phyloP scores from a whole-genome alignment of 2,329 filamentous ascomycete species.

The Ascochyta fabae region DNA sequence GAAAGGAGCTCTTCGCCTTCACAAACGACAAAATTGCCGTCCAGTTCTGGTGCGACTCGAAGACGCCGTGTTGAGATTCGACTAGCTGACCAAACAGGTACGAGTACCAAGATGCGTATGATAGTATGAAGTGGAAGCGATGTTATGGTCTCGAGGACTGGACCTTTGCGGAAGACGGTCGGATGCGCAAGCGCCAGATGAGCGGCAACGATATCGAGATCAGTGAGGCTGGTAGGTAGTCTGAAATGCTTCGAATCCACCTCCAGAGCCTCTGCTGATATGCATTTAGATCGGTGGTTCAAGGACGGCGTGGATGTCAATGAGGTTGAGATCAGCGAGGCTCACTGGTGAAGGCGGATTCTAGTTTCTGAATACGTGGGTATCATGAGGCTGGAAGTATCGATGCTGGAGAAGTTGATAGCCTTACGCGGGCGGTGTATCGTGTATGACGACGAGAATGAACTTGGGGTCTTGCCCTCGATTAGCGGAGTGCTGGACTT shows the following conservation, averaged over 20 bases:
- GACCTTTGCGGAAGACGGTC: conserved; percentile 73
- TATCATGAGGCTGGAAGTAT: conserved; percentile 30
- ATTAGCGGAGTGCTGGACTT: conserved; percentile 20
- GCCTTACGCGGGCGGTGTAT: conserved; percentile 71
- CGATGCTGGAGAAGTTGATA: neutral
- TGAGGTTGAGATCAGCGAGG: conserved; percentile 68
- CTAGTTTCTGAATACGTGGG: conserved; percentile 13
- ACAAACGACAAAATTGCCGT: conserved; percentile 79
- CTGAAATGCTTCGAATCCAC: neutral
- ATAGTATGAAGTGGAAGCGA: conserved; percentile 70
- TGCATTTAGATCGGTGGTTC: conserved; percentile 67
- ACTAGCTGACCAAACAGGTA: conserved; percentile 61
- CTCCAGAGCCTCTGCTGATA: conserved; percentile 10
- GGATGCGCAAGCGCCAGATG: conserved; percentile 78
- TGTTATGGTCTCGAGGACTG: conserved; percentile 85
- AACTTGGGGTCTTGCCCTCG: conserved; percentile 68
- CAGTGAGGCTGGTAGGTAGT: conserved; percentile 51
- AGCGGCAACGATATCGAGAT: conserved; percentile 76
- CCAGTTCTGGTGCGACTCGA: conserved; percentile 67
- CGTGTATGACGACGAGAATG: conserved; percentile 79
- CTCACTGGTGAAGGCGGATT: conserved; percentile 62
- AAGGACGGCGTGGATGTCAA: conserved; percentile 73
- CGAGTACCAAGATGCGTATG: conserved; percentile 72
- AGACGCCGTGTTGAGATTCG: too few species aligned
- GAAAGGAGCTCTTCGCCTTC: conserved; percentile 86